A percentile compares a stretch with the other conserved stretches of the same genome.
phyloP scores from a whole-genome alignment of 2,329 filamentous ascomycete species.

The Colletotrichum liriopes region DNA sequence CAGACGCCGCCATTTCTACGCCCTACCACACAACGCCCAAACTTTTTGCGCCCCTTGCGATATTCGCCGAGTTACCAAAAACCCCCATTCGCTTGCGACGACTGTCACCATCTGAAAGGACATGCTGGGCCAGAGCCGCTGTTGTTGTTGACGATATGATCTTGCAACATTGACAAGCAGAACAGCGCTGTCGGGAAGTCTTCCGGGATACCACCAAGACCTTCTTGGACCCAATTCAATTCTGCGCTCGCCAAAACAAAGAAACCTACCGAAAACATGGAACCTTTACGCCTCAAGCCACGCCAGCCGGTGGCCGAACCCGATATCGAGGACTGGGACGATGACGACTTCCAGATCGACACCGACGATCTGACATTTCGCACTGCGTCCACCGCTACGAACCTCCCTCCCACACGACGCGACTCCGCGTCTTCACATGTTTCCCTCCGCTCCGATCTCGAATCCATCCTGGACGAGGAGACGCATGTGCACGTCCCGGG shows the following conservation, averaged over 20 bases:
- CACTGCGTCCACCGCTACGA: conserved; percentile 64
- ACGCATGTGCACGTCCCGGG: conserved; percentile 88
- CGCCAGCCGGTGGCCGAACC: conserved; percentile 68
- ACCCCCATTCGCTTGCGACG: conserved; percentile 23
- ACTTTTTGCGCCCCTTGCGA: conserved; percentile 23
- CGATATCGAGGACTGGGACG: conserved; percentile 83
- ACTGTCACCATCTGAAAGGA: conserved; percentile 18
- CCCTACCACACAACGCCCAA: conserved; percentile 29
- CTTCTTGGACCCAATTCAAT: conserved; percentile 24
- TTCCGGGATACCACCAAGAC: conserved; percentile 21
- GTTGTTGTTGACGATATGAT: conserved; percentile 46
- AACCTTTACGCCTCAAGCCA: conserved; percentile 68
- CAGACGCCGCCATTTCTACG: conserved; percentile 35
- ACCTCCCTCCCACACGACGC: conserved; percentile 69
- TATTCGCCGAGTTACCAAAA: conserved; percentile 7
- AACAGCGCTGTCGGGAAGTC: conserved; percentile 43
- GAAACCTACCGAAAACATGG: conserved; percentile 59
- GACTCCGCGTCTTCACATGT: conserved; percentile 87
- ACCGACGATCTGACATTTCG: conserved; percentile 75
- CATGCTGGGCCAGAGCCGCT: conserved; percentile 43
- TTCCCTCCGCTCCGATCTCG: conserved; percentile 87
- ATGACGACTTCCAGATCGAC: conserved; percentile 82
- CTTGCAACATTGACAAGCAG: conserved; percentile 43
- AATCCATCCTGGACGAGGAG: conserved; percentile 83
- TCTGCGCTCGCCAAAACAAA: conserved; percentile 27